A percentile compares a stretch with the other conserved stretches of the same genome.
Evolutionary conservation across 2,329 filamentous ascomycete genomes (phyloP).

Genomic region (Samsoniella hepiali): DNA sequence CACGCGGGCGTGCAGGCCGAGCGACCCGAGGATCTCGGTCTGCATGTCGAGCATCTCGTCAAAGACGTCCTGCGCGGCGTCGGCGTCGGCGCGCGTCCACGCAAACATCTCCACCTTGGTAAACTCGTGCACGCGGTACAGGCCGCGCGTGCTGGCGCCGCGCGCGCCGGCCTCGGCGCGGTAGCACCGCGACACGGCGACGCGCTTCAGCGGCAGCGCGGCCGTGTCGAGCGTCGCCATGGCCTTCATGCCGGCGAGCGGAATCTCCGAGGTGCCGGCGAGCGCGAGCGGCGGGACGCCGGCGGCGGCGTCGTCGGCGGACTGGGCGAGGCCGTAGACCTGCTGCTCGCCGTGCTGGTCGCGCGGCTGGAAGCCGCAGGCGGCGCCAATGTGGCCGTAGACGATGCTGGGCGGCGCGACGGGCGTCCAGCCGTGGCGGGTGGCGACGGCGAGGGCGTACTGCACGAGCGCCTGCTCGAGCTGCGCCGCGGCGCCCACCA

Average conservation of each 20-base stretch:
- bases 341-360: constrained; percentile 90
- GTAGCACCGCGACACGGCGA: constrained; percentile 89
- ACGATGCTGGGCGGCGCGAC: constrained; percentile 87
- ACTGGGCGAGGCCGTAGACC: constrained; percentile 75
- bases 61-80: constrained; percentile 59
- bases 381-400: constrained; percentile 83
- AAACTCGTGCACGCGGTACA: constrained; percentile 98
- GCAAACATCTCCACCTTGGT: constrained; percentile 98
- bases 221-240: constrained; percentile 61
- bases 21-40: constrained; percentile 71
- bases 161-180: constrained; percentile 90
- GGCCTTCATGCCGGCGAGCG: constrained; percentile 86
- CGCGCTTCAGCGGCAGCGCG: constrained; percentile 72
- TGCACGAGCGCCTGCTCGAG: constrained; percentile 93
- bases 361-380: constrained; percentile 91
- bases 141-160: constrained; percentile 85
- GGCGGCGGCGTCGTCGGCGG: constrained; percentile 56
- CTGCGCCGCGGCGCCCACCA: constrained; percentile 85
- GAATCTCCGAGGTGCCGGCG: constrained; percentile 90
- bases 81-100: constrained; percentile 65
- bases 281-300: constrained; percentile 70
- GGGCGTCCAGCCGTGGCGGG: constrained; percentile 70
- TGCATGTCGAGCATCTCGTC: constrained; percentile 85
- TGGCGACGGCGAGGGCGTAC: constrained; percentile 74
- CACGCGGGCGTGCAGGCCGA: constrained; percentile 81